Evolutionary conservation across 176 grass and related monocot genomes (phyloP).

Genomic region (Rhynchospora breviuscula): DNA sequence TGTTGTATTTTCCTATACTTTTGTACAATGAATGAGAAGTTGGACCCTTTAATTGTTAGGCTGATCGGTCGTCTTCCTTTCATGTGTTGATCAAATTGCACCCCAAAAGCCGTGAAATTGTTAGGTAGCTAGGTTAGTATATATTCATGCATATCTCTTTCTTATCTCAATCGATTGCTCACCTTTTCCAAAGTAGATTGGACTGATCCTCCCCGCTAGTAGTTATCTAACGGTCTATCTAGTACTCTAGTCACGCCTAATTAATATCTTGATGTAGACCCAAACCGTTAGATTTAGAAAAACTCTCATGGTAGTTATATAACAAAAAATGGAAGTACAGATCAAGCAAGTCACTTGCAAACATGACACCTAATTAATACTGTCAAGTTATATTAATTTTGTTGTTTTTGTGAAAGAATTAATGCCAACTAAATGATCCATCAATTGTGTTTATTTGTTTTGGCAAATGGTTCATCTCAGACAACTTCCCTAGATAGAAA

Average conservation of each 20-base stretch:
- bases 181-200: constrained; percentile 16
- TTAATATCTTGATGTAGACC: background rate
- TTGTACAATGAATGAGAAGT: background rate
- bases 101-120: constrained; percentile 4
- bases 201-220: background rate
- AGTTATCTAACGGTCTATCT: background rate
- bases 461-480: background rate
- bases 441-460: background rate
- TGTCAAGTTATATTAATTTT: background rate
- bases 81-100: constrained; percentile 3
- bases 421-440: background rate
- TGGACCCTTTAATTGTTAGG: background rate
- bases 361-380: background rate
- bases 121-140: constrained; percentile 17
- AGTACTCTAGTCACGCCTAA: background rate
- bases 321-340: background rate
- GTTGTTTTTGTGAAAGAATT: background rate
- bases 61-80: background rate
- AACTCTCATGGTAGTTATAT: background rate
- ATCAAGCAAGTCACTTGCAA: background rate
- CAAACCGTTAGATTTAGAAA: background rate
- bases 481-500: background rate
- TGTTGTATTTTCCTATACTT: background rate
- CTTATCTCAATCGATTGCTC: background rate
- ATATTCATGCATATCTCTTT: background rate